phyloP scores from a whole-genome alignment of 495 filamentous ascomycete genomes.

The Clavariopsis aquatica region DNA sequence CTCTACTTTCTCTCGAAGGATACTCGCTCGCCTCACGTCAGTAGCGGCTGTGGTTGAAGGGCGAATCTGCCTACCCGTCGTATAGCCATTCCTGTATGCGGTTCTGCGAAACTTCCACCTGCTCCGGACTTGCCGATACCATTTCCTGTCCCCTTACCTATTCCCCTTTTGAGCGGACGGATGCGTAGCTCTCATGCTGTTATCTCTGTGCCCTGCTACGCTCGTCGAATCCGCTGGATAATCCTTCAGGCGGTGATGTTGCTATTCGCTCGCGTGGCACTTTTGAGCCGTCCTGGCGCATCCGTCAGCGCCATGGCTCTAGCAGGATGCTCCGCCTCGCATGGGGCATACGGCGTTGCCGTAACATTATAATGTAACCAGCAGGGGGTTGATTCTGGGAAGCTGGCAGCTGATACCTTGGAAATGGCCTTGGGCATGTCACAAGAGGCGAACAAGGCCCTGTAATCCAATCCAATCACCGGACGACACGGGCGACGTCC shows the following conservation, averaged over 20 bases:
- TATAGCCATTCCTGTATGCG: conserved; percentile 18
- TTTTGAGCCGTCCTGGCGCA: conserved; percentile 7
- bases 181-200: conserved; percentile 30
- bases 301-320: conserved; percentile 20
- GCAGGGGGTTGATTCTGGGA: conserved; percentile 18
- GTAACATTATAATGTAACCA: conserved; percentile 24
- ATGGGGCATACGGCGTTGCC: conserved; percentile 24
- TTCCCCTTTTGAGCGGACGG: conserved; percentile 20
- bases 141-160: conserved; percentile 14
- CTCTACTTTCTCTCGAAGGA: conserved; percentile 23
- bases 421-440: conserved; percentile 12
- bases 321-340: conserved; percentile 27
- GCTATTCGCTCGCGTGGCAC: conserved; percentile 17
- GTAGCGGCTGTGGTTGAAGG: conserved; percentile 27
- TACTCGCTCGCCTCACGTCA: conserved; percentile 19
- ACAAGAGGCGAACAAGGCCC: conserved; percentile 22
- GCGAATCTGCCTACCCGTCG: conserved; percentile 21
- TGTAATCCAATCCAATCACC: conserved; percentile 6
- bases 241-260: conserved; percentile 16
- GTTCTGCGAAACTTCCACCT: conserved; percentile 5
- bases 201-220: conserved; percentile 27
- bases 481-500: neutral
- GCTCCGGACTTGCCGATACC: conserved; percentile 21
- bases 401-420: conserved; percentile 22
- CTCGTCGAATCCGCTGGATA: conserved; percentile 21